Conservation (phyloP, 2,329 filamentous ascomycete species). For the Fusarium domesticum region DNA sequence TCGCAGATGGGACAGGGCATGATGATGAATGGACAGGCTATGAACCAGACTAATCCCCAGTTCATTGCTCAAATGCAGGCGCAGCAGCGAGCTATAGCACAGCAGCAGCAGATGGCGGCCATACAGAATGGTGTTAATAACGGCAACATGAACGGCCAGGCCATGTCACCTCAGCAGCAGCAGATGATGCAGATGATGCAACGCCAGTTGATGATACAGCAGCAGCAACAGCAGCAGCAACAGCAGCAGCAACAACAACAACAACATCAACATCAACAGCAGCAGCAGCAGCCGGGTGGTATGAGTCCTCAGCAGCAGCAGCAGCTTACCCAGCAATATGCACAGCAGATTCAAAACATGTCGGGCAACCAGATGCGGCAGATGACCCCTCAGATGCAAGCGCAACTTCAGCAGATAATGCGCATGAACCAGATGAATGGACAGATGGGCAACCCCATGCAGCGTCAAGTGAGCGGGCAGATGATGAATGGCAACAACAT, state of each 20-base stretch:
- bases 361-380: conserved; percentile 35
- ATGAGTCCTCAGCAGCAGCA: conserved; percentile 43
- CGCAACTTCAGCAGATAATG: conserved; percentile 37
- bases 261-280: conserved; percentile 31
- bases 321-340: conserved; percentile 43
- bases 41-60: conserved; percentile 39
- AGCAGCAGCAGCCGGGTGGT: conserved; percentile 34
- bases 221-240: conserved; percentile 33
- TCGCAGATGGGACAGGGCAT: conserved; percentile 51
- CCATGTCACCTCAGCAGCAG: conserved; percentile 38
- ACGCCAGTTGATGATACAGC: conserved; percentile 39
- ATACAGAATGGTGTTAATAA: conserved; percentile 39
- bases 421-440: conserved; percentile 36
- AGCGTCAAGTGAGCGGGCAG: conserved; percentile 33
- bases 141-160: conserved; percentile 36
- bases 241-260: conserved; percentile 30
- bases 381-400: conserved; percentile 36
- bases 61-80: conserved; percentile 46
- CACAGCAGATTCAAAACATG: conserved; percentile 43
- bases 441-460: conserved; percentile 32
- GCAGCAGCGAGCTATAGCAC: conserved; percentile 46
- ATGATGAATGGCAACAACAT: conserved; percentile 42
- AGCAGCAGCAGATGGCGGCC: conserved; percentile 44
- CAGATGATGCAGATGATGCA: conserved; percentile 39
- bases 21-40: conserved; percentile 51